Base-by-base conservation (phyloP, 768 basidiomycete genomes). In the Cubamyces lactineus region DNA sequence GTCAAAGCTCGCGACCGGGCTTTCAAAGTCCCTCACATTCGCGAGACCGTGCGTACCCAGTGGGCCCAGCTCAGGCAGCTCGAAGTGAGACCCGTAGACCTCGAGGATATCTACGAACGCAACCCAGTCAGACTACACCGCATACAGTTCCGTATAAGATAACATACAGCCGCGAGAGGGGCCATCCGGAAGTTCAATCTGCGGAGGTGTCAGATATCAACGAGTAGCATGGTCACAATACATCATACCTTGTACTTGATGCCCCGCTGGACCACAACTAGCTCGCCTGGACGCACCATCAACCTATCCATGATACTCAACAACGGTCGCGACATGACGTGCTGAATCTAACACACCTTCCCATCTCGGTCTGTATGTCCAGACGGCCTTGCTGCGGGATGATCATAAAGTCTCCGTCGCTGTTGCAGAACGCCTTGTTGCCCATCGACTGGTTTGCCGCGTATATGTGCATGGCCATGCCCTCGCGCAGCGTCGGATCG, bases 291-390 rank as follows among this genome's bases (percentile, higher is more conserved):
- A 11, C 82, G 72, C 16, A 82, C 84, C 85, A 86, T 86, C 63
- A 88, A 59, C 66, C 84, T 86, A n/a, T 57, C 16, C 13, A 9
- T 28, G 28, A 28, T 7, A n/a, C n/a, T n/a, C n/a, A n/a, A 42
- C 0, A 19, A 6, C 61, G 30, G 24, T 30, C 23, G 21, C 43
- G 13, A 30, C 1, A 30, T 3, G 11, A 3, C 12, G 47, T 1
- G 7, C 9, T 1, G 11, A 17, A 6, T 48, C 13, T 13, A 24
- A 76, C 83, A 65, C 65, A 86, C 86, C 79, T 84, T 55, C 87
- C 87, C 63, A 85, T 82, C 71, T 89, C 87, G 2, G 87, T 88
- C 71, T 86, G 86, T 43, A 89, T 81, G 68, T 88, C 86, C 64
- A 89, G 72, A 12, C 86, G 77, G 5, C 87, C 87, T 67, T 83